These are phyloP conservation scores for Verticillium dahliae DNA, from an alignment of 2,329 filamentous ascomycete species.

Conservation along the genomic window DNA sequence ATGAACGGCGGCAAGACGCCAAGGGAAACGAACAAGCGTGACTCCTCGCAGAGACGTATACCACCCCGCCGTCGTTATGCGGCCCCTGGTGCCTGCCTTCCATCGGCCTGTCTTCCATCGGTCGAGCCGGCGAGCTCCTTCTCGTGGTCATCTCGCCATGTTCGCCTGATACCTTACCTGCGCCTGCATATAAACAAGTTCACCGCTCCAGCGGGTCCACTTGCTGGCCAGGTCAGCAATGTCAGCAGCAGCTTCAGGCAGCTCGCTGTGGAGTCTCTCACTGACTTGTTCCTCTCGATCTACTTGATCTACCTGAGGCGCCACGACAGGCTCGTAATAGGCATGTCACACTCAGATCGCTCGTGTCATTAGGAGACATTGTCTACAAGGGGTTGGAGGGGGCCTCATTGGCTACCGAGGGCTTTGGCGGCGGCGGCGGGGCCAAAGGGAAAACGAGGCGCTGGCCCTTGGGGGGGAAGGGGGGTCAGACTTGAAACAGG, in stretches of 20 bases:
- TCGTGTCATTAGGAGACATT: too few species aligned
- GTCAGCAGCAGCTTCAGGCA: background rate
- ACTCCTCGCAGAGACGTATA: background rate
- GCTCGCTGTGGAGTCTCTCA: background rate
- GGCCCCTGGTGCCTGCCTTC: background rate
- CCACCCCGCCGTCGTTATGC: background rate
- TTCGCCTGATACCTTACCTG: background rate
- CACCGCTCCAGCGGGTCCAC: background rate
- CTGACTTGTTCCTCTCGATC: background rate
- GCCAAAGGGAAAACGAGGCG: too few species aligned
- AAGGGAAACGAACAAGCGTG: background rate
- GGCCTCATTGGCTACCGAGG: too few species aligned
- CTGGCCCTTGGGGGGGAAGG: too few species aligned
- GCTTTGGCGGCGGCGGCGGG: too few species aligned
- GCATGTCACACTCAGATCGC: too few species aligned
- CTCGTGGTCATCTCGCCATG: background rate
- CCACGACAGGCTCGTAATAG: background rate
- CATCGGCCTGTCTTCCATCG: background rate
- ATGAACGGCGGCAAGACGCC: background rate
- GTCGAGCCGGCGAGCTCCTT: background rate
- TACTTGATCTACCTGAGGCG: background rate
- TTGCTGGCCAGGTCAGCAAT: background rate
- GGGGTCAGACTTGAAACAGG: too few species aligned
- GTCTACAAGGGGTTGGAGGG: too few species aligned
- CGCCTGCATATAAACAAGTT: background rate